Evolutionary conservation across 1,139 yeast species (phyloP), one percentile per base, ranked within the genome.

Genomic region (Kodamaea anthophila): DNA sequence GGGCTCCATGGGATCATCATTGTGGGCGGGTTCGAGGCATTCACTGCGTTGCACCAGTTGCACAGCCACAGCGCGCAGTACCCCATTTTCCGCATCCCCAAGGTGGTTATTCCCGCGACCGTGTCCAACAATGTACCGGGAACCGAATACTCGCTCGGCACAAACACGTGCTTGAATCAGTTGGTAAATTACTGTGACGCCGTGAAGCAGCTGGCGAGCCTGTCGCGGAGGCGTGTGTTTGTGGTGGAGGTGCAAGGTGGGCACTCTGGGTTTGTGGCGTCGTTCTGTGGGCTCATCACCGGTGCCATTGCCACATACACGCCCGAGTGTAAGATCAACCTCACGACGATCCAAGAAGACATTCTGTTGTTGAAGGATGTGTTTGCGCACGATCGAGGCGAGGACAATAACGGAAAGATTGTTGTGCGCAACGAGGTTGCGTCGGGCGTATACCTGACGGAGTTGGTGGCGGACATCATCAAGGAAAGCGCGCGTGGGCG

Each of bases 231-330:
- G 53, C 67, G 91, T 50, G 85, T 77, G 11, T 82, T 82, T 47
- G 82, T 82, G 28, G 80, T 81, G 37, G 91, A 82, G 54, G 88
- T 81, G n/a, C 91, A 82, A 57, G 93, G 93, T 44, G 93, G 93
- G 30, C 77, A 82, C 51, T 78, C 85, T 15, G 93, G 93, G 27
- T 82, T 74, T 49, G 75, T 82, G 44, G 87, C 91, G 13, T 70
- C 84, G 9, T 76, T 60, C 53, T 75, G 81, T 8, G 78, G 83
- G 20, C 59, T 82, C 30, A 75, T 77, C 21, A 68, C 81, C 20
- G 93, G 91, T 36, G 81, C 93, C 3, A 78, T 76, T 35, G 83
- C 80, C 0, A 74, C 82, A 0, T 82, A 82, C 50, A 78, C 82
- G 2, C 93, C 93, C 15, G 93, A 82, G 52, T 73, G 74, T 44